Percentiles rank a stretch among this genome's conserved stretches.
phyloP scores from a whole-genome alignment of 2,329 filamentous ascomycete genomes.

The Arthrobotrys entomopaga region DNA sequence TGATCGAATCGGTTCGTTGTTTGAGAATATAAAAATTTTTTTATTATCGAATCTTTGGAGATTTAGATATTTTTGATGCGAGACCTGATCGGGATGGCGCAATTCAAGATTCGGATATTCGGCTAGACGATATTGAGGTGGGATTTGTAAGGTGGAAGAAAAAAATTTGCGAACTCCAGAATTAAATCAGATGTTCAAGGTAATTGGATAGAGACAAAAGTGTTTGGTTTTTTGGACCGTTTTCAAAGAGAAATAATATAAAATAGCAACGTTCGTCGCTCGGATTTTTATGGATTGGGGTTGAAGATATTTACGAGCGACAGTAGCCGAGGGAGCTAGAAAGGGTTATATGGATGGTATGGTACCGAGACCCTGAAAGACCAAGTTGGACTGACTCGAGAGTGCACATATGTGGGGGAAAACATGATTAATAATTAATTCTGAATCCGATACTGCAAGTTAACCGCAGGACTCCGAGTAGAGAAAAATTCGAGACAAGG shows the following conservation, averaged over 20 bases:
- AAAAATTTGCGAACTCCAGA: not conserved
- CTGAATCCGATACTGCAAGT: not conserved
- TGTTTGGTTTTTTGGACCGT: too few species aligned
- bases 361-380: not conserved
- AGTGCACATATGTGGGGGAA: too few species aligned
- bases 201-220: too few species aligned
- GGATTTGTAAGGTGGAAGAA: slow-evolving; percentile 30
- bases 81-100: slow-evolving; percentile 48
- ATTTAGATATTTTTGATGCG: slow-evolving; percentile 37
- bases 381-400: not conserved
- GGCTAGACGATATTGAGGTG: slow-evolving; percentile 12
- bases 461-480: slow-evolving; percentile 4
- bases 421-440: not conserved
- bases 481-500: not conserved
- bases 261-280: not conserved
- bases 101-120: slow-evolving; percentile 48
- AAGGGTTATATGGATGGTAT: not conserved
- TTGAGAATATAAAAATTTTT: not conserved
- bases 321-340: slow-evolving; percentile 5
- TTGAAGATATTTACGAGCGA: slow-evolving; percentile 1
- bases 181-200: not conserved
- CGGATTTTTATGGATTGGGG: not conserved
- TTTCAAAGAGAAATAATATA: not conserved
- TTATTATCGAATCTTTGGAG: not conserved
- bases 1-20: slow-evolving; percentile 15